These are phyloP conservation scores for Metschnikowia cerradonensis DNA, from an alignment of 805 yeast genomes.

Conservation along the genomic window DNA sequence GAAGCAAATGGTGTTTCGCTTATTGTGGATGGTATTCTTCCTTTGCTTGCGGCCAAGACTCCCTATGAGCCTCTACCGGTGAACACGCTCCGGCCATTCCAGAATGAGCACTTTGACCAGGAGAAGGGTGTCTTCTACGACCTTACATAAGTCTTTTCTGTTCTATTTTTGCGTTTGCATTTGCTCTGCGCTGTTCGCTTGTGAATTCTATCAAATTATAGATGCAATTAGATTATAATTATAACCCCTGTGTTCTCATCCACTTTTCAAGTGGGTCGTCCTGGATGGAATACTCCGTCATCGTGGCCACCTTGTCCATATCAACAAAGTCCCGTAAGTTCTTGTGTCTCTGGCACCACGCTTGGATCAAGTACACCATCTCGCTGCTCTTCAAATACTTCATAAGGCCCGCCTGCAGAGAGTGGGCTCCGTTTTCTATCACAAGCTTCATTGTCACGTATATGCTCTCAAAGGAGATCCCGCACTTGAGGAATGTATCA, in stretches of 20 bases:
- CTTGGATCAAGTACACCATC: constrained; percentile 59
- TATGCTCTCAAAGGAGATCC: constrained; percentile 59
- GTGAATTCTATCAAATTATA: too few relatives aligned
- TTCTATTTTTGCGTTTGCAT: too few relatives aligned
- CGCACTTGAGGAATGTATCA: constrained; percentile 60
- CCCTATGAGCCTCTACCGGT: constrained; percentile 12
- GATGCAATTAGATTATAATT: background rate
- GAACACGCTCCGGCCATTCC: constrained; percentile 31
- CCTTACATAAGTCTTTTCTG: constrained; percentile 18
- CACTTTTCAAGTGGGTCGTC: constrained; percentile 51
- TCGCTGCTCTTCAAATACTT: constrained; percentile 42
- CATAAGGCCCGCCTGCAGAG: constrained; percentile 46
- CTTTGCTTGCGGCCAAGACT: constrained; percentile 24
- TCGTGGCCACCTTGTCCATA: constrained; percentile 39
- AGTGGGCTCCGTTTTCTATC: constrained; percentile 55
- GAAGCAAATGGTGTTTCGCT: constrained; percentile 54
- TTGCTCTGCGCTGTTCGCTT: too few relatives aligned
- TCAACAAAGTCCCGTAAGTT: constrained; percentile 56
- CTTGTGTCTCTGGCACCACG: constrained; percentile 65
- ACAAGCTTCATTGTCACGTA: constrained; percentile 61
- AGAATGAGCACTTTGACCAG: constrained; percentile 32
- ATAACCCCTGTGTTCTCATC: constrained; percentile 12
- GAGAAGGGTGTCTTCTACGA: constrained; percentile 46
- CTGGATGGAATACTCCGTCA: constrained; percentile 46
- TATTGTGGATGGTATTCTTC: constrained; percentile 61